These are phyloP conservation scores for Logfia minima DNA, from an alignment of 129 eudicot genomes.

Conservation along the genomic window DNA sequence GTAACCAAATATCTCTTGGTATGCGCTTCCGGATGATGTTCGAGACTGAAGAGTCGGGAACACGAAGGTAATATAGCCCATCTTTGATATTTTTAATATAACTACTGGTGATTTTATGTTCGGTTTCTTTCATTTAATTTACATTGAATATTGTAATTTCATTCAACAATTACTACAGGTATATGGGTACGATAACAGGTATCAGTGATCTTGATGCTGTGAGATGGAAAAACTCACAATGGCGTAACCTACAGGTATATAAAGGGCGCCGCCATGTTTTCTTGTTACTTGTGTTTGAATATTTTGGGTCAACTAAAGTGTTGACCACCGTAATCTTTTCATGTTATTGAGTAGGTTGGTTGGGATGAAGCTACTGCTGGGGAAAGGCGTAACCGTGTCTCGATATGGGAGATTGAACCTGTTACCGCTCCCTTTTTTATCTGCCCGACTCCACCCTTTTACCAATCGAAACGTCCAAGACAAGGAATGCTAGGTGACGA, in stretches of 20 bases:
- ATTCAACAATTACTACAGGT: conserved; percentile 42
- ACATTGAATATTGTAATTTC: neutral
- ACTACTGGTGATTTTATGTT: neutral
- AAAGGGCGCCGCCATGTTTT: neutral
- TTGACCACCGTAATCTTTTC: conserved; percentile 11
- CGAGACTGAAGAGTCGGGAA: conserved; percentile 95
- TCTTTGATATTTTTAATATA: neutral
- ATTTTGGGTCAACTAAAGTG: neutral
- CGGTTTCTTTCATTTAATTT: neutral
- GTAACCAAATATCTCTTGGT: conserved; percentile 85
- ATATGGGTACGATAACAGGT: conserved; percentile 96
- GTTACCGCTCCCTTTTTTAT: conserved; percentile 93
- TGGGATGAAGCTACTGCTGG: conserved; percentile 99
- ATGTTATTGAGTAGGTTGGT: conserved; percentile 62
- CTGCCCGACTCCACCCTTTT: conserved; percentile 86
- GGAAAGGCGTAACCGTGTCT: conserved; percentile 86
- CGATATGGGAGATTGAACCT: conserved; percentile 97
- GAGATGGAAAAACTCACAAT: conserved; percentile 95
- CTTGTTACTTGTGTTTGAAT: conserved; percentile 7
- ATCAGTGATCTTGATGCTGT: conserved; percentile 88
- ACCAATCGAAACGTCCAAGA: conserved; percentile 76
- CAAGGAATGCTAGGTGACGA: conserved; percentile 89
- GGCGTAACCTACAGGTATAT: conserved; percentile 92
- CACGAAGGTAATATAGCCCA: conserved; percentile 61
- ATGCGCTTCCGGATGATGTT: conserved; percentile 99